Percentiles rank a stretch among this genome's conserved stretches.
Conservation (phyloP, 2,329 filamentous ascomycete genomes). For the Cercospora sesami region DNA sequence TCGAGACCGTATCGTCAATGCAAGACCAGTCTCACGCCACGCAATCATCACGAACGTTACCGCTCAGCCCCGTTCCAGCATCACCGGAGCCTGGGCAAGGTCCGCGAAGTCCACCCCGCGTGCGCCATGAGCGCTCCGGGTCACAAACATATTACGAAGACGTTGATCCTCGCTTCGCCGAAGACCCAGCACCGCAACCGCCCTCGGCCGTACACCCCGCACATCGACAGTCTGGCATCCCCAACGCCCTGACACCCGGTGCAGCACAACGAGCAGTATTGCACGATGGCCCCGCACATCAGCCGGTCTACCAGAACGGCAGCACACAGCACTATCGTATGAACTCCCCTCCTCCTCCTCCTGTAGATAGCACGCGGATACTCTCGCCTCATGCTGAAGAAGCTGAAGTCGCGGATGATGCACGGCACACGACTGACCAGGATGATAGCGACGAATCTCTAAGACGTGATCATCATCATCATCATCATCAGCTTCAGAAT, state of each 20-base stretch:
- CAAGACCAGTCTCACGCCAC: conserved; percentile 22
- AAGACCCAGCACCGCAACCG: conserved; percentile 38
- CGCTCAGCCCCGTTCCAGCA: conserved; percentile 32
- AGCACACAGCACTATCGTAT: conserved; percentile 17
- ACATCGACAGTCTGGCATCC: conserved; percentile 25
- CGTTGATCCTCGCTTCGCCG: conserved; percentile 81
- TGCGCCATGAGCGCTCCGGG: conserved; percentile 36
- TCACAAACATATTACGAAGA: conserved; percentile 81
- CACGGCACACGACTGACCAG: conserved; percentile 20
- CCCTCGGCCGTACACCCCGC: conserved; percentile 5
- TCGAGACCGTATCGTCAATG: conserved; percentile 19
- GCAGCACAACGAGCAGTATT: conserved; percentile 15
- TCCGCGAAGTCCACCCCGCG: conserved; percentile 6
- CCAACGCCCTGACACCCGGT: conserved; percentile 29
- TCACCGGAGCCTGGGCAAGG: conserved; percentile 28
- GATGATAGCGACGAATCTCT: conserved; percentile 24
- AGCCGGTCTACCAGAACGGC: conserved; percentile 10
- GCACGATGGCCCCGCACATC: conserved; percentile 12
- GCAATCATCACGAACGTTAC: conserved; percentile 25
- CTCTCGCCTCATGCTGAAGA: conserved; percentile 20
- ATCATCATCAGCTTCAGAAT: neutral
- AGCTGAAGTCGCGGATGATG: conserved; percentile 5
- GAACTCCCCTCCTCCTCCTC: conserved; percentile 20
- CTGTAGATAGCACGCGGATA: conserved; percentile 16
- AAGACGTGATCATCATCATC: conserved; percentile 6